These are phyloP conservation scores for Venturiaceae sp. DNA, from an alignment of 2,329 filamentous ascomycete species.

Conservation along the genomic window DNA sequence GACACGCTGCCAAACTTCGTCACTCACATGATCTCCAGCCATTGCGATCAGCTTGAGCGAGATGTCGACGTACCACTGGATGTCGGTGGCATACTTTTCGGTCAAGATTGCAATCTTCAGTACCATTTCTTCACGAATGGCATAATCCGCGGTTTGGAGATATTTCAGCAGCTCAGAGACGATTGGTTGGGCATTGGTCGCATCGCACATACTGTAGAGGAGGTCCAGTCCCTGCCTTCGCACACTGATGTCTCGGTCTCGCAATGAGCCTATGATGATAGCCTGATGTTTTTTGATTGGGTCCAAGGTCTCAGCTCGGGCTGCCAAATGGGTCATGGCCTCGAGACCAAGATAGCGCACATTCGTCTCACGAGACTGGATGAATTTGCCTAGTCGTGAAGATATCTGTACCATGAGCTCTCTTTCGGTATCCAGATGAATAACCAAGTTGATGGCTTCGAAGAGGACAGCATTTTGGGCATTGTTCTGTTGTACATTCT, in stretches of 20 bases:
- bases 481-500: slow-evolving; percentile 99
- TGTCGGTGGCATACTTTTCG: slow-evolving; percentile 95
- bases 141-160: slow-evolving; percentile 92
- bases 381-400: slow-evolving; percentile 81
- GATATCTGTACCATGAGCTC: slow-evolving; percentile 95
- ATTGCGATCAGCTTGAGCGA: slow-evolving; percentile 89
- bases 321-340: slow-evolving; percentile 96
- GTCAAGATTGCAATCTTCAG: slow-evolving; percentile 97
- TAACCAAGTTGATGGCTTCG: slow-evolving; percentile 96
- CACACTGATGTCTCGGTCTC: slow-evolving; percentile 94
- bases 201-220: slow-evolving; percentile 98
- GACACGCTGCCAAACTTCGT: slow-evolving; percentile 97
- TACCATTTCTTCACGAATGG: slow-evolving; percentile 98
- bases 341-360: slow-evolving; percentile 92
- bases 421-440: slow-evolving; percentile 92
- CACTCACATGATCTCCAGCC: slow-evolving; percentile 96
- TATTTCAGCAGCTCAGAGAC: slow-evolving; percentile 91
- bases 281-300: slow-evolving; percentile 98
- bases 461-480: slow-evolving; percentile 97
- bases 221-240: slow-evolving; percentile 90
- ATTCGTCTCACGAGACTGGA: slow-evolving; percentile 93
- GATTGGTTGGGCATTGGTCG: slow-evolving; percentile 85
- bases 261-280: slow-evolving; percentile 87
- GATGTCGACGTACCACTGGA: slow-evolving; percentile 99
- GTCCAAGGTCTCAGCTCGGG: slow-evolving; percentile 84